Conservation (phyloP, 1,139 yeast species). For the Geotrichum citri-aurantii region DNA sequence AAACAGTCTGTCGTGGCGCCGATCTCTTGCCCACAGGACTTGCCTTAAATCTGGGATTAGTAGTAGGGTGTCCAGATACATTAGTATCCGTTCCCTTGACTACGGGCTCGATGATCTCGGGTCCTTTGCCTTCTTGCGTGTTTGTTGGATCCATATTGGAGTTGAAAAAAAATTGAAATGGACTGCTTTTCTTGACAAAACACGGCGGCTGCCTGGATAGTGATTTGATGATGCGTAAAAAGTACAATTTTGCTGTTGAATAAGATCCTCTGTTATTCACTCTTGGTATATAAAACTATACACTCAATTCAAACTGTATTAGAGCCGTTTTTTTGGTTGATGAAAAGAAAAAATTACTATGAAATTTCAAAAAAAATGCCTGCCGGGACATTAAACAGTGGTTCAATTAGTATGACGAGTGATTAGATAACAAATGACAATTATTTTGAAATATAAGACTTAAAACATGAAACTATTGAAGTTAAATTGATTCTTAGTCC, state of each 20-base stretch:
- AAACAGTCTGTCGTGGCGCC: constrained; percentile 8
- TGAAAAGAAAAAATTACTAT: not conserved
- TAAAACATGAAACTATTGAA: not conserved
- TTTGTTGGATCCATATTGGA: not conserved
- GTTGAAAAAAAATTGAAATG: not conserved
- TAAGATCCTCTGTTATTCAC: not conserved
- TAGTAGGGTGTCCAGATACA: not conserved
- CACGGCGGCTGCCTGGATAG: not conserved
- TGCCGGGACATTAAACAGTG: not conserved
- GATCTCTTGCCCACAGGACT: not conserved
- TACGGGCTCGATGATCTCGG: not conserved
- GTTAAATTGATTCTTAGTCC: not conserved
- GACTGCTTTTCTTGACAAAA: not conserved
- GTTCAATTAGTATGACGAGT: not conserved
- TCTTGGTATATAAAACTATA: not conserved
- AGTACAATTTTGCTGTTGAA: not conserved
- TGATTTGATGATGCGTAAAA: not conserved
- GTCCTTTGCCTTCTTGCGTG: not conserved
- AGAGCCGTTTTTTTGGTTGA: not conserved
- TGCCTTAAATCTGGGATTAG: constrained; percentile 7
- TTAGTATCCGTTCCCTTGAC: not conserved
- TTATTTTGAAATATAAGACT: not conserved
- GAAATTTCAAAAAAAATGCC: not conserved
- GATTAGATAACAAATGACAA: not conserved
- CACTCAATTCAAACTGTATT: not conserved